These are phyloP conservation scores for Aspergillus thermomutatus DNA, from an alignment of 2,329 filamentous ascomycete species.

Conservation along the genomic window DNA sequence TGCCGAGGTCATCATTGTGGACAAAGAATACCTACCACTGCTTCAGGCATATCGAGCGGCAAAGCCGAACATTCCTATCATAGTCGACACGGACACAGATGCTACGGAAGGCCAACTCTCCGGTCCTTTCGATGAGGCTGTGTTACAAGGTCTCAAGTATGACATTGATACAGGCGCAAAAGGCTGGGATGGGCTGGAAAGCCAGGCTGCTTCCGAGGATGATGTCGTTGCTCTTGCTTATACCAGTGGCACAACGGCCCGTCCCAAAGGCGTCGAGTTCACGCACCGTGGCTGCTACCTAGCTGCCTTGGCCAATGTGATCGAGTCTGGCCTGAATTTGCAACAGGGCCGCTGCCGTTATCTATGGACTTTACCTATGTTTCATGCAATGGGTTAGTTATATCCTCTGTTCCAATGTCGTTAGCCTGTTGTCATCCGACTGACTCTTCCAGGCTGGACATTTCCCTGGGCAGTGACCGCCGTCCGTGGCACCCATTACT, in stretches of 20 bases:
- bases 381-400: slow-evolving; percentile 56
- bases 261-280: slow-evolving; percentile 89
- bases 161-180: slow-evolving; percentile 63
- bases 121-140: slow-evolving; percentile 78
- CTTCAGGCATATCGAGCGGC: slow-evolving; percentile 62
- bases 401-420: background rate
- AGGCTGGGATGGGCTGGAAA: slow-evolving; percentile 75
- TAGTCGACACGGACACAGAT: slow-evolving; percentile 84
- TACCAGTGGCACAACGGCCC: slow-evolving; percentile 87
- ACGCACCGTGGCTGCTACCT: slow-evolving; percentile 87
- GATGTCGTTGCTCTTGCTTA: slow-evolving; percentile 83
- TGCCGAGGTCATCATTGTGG: slow-evolving; percentile 82
- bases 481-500: slow-evolving; percentile 91
- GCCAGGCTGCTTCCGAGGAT: slow-evolving; percentile 71
- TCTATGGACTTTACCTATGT: slow-evolving; percentile 91
- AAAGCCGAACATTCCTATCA: slow-evolving; percentile 63
- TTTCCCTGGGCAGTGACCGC: slow-evolving; percentile 93
- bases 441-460: slow-evolving; percentile 59
- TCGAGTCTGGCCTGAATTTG: slow-evolving; percentile 81
- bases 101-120: slow-evolving; percentile 67
- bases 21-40: slow-evolving; percentile 72
- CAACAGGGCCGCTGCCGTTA: slow-evolving; percentile 70
- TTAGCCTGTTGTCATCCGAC: slow-evolving; percentile 29
- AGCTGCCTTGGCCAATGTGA: slow-evolving; percentile 76
- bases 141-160: slow-evolving; percentile 73